phyloP scores from a whole-genome alignment of 129 eudicot genomes.

The Flaveria robusta region DNA sequence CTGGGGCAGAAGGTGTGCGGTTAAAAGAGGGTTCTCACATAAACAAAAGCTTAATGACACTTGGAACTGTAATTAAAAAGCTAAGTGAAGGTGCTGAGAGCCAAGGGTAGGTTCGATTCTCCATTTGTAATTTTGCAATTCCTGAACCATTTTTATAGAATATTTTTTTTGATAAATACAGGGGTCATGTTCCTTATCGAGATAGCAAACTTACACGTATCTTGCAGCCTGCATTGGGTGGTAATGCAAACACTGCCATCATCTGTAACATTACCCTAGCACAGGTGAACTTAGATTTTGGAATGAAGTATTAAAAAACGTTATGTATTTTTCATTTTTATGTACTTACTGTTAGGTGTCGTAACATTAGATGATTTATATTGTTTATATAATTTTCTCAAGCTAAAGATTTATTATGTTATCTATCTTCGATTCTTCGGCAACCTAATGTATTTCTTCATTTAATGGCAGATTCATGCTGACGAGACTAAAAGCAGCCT shows the following conservation, averaged over 20 bases:
- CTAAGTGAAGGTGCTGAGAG: conserved; percentile 99
- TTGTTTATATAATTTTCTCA: not conserved
- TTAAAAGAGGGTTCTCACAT: conserved; percentile 99
- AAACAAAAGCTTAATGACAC: conserved; percentile 95
- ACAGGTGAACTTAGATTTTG: conserved; percentile 59
- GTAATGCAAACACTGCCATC: conserved; percentile 97
- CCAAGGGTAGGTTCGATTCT: conserved; percentile 71
- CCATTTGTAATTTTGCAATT: conserved; percentile 12
- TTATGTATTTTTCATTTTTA: not conserved
- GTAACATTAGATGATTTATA: conserved; percentile 16
- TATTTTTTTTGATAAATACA: conserved; percentile 36
- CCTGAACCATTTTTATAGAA: conserved; percentile 9
- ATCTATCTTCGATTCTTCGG: not conserved
- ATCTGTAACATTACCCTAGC: conserved; percentile 98
- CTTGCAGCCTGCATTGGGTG: conserved; percentile 98
- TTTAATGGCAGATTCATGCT: conserved; percentile 76
- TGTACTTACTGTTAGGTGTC: not conserved
- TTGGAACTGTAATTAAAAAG: conserved; percentile 95
- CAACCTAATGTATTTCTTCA: not conserved
- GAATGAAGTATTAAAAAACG: not conserved
- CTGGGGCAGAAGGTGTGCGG: conserved; percentile 99
- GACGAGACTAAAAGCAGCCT: conserved; percentile 99
- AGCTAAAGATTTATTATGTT: conserved; percentile 3
- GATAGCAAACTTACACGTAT: conserved; percentile 98
- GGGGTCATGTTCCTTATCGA: conserved; percentile 97